These are phyloP conservation scores for Francoa sonchifolia DNA, from an alignment of 441 rosid species.

Conservation along the genomic window DNA sequence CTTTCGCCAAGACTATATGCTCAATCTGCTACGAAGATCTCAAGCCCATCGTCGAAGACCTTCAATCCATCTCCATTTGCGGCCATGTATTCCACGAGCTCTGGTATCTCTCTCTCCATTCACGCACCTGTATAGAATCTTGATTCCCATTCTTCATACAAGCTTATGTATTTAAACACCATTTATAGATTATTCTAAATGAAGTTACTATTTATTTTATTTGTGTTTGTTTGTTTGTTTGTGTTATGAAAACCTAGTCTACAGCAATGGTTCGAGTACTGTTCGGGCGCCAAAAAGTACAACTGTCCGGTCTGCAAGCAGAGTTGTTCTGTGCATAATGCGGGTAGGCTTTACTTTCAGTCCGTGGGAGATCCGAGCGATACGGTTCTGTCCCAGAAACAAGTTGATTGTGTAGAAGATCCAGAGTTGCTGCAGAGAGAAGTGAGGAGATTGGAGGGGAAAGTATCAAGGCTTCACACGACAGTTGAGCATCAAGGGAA, in stretches of 20 bases:
- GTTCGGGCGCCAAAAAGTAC: slow-evolving; percentile 41
- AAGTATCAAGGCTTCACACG: slow-evolving; percentile 36
- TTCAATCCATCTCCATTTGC: slow-evolving; percentile 64
- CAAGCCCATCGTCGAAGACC: slow-evolving; percentile 68
- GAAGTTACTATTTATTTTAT: neutral
- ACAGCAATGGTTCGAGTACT: slow-evolving; percentile 96
- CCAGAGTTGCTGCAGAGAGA: slow-evolving; percentile 33
- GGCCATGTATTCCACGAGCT: slow-evolving; percentile 91
- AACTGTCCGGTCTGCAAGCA: slow-evolving; percentile 90
- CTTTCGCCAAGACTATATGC: slow-evolving; percentile 48
- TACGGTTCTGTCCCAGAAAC: slow-evolving; percentile 16
- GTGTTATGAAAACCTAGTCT: slow-evolving; percentile 34
- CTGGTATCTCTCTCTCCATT: slow-evolving; percentile 30
- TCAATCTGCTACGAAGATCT: slow-evolving; percentile 89
- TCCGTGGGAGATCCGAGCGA: slow-evolving; percentile 50
- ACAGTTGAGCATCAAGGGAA: slow-evolving; percentile 33
- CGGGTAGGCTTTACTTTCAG: slow-evolving; percentile 64
- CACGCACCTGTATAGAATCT: too few relatives aligned
- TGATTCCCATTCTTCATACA: too few relatives aligned
- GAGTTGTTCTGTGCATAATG: slow-evolving; percentile 35
- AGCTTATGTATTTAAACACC: too few relatives aligned
- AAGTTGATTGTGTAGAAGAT: slow-evolving; percentile 29
- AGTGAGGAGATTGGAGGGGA: slow-evolving; percentile 46
- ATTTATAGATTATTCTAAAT: too few relatives aligned
- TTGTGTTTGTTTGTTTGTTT: neutral